Base-by-base conservation (phyloP, 257 asterid genomes). In the Forsythia suspensa region DNA sequence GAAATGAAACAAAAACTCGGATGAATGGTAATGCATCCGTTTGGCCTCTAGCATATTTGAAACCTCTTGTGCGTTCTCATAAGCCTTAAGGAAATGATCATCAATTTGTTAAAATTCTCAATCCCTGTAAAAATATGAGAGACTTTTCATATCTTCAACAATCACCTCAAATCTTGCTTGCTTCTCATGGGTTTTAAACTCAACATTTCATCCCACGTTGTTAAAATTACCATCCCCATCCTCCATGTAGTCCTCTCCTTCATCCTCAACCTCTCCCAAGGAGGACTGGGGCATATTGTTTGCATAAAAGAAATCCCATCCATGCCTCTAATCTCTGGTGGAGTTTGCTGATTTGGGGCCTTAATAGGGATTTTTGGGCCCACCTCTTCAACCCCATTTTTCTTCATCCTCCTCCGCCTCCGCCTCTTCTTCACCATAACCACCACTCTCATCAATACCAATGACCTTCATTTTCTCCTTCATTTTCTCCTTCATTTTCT, bases 21-120 rank as follows among this genome's bases (percentile, higher is more conserved):
- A 24, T 0, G 99, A 92, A 86, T 95, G 99, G 81, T 93, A 95
- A 86, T 95, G 99, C 92, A 95, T 78, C 84, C 90, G 86, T 1
- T 97, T 93, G 42, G 99, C 99, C 89, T 95, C 98, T 29, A 95
- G 92, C 96, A 90, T 92, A 91, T 88, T 92, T 0, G 98, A 95
- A 44, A 95, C 99, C 89, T 87, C 97, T 81, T 92, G 99, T 0
- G 98, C 92, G 84, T 91, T 82, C 84, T 92, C 91, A 34, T 96
- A 95, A 87, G 98, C 96, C 86, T 89, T 89, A 34, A 95, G 89
- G 82, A 95, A 95, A 82, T 91, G 93, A 88, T 95, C 98, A 77
- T 95, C 99, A 20, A 95, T 24, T 24, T 24, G 24, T 24, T 24
- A 24, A 24, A 24, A 24, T 24, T 24, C 24, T 24, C 24, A 24